These are phyloP conservation scores for Zygoascus meyerae DNA, from an alignment of 1,139 yeast genomes.

Conservation along the genomic window DNA sequence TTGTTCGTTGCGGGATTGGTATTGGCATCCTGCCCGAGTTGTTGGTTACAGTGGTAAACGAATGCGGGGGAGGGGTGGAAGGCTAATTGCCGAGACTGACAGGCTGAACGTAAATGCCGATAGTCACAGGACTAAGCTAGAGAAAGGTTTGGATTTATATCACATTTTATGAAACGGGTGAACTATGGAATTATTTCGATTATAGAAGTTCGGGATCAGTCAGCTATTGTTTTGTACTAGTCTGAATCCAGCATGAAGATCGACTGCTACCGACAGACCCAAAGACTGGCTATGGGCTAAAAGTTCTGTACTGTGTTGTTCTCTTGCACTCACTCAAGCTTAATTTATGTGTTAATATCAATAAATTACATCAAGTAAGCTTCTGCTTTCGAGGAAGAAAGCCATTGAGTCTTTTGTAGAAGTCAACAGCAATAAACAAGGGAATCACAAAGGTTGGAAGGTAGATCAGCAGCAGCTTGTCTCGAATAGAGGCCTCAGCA, in stretches of 20 bases:
- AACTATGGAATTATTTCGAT: neutral
- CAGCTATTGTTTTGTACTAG: too few species aligned
- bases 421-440: slow-evolving; percentile 48
- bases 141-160: neutral
- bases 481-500: slow-evolving; percentile 35
- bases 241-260: too few species aligned
- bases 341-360: too few species aligned
- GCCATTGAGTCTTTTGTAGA: slow-evolving; percentile 26
- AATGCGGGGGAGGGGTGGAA: neutral
- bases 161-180: neutral
- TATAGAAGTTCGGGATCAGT: neutral
- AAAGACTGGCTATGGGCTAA: too few species aligned
- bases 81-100: neutral
- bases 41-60: neutral
- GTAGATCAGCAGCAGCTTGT: slow-evolving; percentile 48
- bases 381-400: slow-evolving; percentile 13
- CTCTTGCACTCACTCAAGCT: too few species aligned
- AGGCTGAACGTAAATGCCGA: neutral
- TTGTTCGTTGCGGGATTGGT: neutral
- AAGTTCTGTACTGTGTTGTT: too few species aligned
- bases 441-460: slow-evolving; percentile 68
- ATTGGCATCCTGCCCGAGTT: slow-evolving; percentile 1
- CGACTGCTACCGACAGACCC: too few species aligned
- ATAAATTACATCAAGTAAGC: neutral
- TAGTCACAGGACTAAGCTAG: neutral